phyloP scores from a whole-genome alignment of 371 early-diverging fungal genomes.

The Dichotomocladium elegans region DNA sequence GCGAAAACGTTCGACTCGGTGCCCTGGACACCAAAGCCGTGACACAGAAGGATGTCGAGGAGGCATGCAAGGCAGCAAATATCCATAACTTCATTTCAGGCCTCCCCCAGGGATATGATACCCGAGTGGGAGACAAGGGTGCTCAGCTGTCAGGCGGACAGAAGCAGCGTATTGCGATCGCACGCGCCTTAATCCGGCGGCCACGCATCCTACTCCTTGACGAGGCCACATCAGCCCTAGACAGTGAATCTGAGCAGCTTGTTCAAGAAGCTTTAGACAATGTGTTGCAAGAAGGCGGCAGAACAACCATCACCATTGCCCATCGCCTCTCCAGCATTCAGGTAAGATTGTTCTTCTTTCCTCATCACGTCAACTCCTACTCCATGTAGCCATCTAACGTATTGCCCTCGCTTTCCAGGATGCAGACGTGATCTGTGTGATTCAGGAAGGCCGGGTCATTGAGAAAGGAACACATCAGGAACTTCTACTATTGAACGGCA shows the following conservation, averaged over 20 bases:
- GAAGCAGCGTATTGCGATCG: constrained; percentile 22
- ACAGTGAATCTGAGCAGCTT: constrained; percentile 82
- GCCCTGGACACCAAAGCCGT: constrained; percentile 33
- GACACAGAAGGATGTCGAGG: constrained; percentile 55
- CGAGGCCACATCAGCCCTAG: constrained; percentile 93
- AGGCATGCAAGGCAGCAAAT: constrained; percentile 62
- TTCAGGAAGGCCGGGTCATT: constrained; percentile 59
- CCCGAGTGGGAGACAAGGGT: constrained; percentile 71
- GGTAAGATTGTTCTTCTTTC: constrained; percentile 68
- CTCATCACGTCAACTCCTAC: too few relatives aligned
- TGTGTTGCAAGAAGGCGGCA: constrained; percentile 50
- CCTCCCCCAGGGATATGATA: constrained; percentile 75
- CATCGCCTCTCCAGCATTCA: constrained; percentile 66
- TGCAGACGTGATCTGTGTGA: constrained; percentile 76
- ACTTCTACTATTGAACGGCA: constrained; percentile 39
- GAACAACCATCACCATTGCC: constrained; percentile 67
- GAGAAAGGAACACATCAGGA: constrained; percentile 68
- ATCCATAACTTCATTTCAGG: constrained; percentile 71
- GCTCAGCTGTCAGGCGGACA: constrained; percentile 36
- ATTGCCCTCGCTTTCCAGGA: too few relatives aligned
- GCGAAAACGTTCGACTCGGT: constrained; percentile 75
- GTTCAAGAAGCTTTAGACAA: constrained; percentile 82
- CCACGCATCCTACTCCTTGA: constrained; percentile 87
- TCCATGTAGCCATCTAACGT: too few relatives aligned
- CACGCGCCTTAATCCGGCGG: constrained; percentile 71